Evolutionary conservation across 306 rosid genomes (phyloP).

Genomic region (Dryas octopetala): DNA sequence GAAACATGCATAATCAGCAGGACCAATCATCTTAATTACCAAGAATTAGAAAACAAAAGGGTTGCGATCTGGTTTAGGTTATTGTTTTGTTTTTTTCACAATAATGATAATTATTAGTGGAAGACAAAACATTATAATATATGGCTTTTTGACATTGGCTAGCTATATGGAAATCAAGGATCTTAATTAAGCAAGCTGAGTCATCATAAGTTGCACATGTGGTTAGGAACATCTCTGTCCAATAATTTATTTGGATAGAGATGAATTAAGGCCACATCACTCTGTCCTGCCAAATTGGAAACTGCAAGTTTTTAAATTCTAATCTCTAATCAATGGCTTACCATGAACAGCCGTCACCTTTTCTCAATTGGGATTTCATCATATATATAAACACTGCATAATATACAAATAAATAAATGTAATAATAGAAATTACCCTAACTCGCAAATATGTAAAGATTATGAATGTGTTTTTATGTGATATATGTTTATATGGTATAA

Average conservation of each 20-base stretch:
- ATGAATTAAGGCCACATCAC: not conserved
- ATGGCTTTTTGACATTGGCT: not conserved
- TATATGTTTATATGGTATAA: too few species aligned
- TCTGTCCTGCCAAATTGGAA: constrained; percentile 7
- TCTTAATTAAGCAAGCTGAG: not conserved
- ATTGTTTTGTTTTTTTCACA: constrained; percentile 8
- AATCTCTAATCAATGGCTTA: too few species aligned
- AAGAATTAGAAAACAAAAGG: not conserved
- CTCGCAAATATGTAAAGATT: too few species aligned
- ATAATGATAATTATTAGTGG: not conserved
- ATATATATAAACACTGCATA: too few species aligned
- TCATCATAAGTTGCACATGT: not conserved
- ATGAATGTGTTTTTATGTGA: too few species aligned
- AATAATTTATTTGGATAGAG: not conserved
- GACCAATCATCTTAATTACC: too few species aligned
- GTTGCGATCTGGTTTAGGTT: constrained; percentile 5
- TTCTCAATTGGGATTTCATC: too few species aligned
- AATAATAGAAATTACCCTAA: too few species aligned
- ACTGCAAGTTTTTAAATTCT: not conserved
- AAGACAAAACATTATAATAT: constrained; percentile 1
- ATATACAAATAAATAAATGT: too few species aligned
- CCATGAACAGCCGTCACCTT: too few species aligned
- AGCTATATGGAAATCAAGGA: too few species aligned
- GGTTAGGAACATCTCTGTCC: not conserved
- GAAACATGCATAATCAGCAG: constrained; percentile 5